Base-by-base conservation (phyloP, 306 rosid species). In the Ormosia semicastrata region DNA sequence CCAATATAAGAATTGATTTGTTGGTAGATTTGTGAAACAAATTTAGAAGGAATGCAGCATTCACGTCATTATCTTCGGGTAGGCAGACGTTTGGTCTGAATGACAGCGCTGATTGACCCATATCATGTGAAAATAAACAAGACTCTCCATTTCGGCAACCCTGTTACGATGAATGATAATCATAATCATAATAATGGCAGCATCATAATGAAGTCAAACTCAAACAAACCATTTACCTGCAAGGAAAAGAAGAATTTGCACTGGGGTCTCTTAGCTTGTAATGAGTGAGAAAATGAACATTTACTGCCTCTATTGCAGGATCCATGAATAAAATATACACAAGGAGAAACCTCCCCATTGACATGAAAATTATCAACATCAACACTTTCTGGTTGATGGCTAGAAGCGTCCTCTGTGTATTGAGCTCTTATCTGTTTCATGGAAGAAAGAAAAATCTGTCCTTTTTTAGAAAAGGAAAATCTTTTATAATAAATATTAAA, bases 81-180 rank as follows among this genome's bases (percentile, higher is more conserved):
- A 76, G 59, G 76, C 91, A 86, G 66, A 40, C 43, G 66, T 86
- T 81, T 66, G 79, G 71, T 79, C 71, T 83, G 18, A 58, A 66
- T 81, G 92, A 74, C 33, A 68, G 18, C 44, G 11, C 63, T n/a
- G 86, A 80, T 41, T 57, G 82, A 79, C 73, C 87, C 85, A 40
- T 60, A 79, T 77, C 87, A 66, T 94, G 98, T 80, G 96, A 82
- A 87, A 72, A 94, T n/a, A 10, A 11, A 81, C 97, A 94, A n/a
- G 91, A 87, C 49, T 47, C 86, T 71, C 97, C 97, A 34, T 87
- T 88, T 73, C 97, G 91, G 81, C 97, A 94, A 75, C 97, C 97
- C 97, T 94, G 87, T 76, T 54, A 82, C 56, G 43, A 73, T 65
- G 41, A 32, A 62, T 75, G 66, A 62, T 41, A 39, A 78, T 46